Base-by-base conservation (phyloP, 805 yeast species). In the Sporopachydermia quercuum region DNA sequence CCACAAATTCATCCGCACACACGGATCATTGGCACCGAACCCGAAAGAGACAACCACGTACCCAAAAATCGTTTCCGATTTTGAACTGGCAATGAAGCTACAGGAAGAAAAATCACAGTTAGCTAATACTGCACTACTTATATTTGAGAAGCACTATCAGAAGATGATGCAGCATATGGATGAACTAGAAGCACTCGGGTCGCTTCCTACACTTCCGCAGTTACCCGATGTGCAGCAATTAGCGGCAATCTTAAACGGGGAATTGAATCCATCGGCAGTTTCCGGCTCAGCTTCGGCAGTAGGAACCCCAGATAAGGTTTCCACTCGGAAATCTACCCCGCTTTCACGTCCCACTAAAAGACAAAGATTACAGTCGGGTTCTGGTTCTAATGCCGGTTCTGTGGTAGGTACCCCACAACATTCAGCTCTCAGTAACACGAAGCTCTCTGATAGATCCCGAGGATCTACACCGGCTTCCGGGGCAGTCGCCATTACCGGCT, bases 41-140 rank as follows among this genome's bases (percentile, higher is more conserved):
- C 91, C 96, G 2, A 80, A 84, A 46, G 98, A 89, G 53, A 72
- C 65, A 37, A 76, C 68, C 44, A 51, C 80, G 3, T 71, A 72
- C 48, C 66, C 71, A 18, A 78, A 77, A 49, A 79, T 87, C 4
- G 68, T 71, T 36, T 79, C 78, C 36, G 89, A 80, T 42, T 72
- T 78, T 62, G 67, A 66, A 30, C 60, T 65, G 37, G 76, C 79
- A 4, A 64, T 70, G 40, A 63, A 62, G 40, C 49, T 84, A 34
- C 96, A 89, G 54, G 70, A 73, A 44, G 91, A 82, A 43, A 89
- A 91, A 60, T 71, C 79, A 38, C 60, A 78, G 8, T 57, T 86
- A 34, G 83, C 96, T 3, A 82, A 84, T 52, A 85, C 94, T 1
- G 87, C 94, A 3, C 64, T 89, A 37, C 81, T 78, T 53, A 56